These are phyloP conservation scores for Allium cepa DNA, from an alignment of 106 monocot genomes.

Conservation along the genomic window DNA sequence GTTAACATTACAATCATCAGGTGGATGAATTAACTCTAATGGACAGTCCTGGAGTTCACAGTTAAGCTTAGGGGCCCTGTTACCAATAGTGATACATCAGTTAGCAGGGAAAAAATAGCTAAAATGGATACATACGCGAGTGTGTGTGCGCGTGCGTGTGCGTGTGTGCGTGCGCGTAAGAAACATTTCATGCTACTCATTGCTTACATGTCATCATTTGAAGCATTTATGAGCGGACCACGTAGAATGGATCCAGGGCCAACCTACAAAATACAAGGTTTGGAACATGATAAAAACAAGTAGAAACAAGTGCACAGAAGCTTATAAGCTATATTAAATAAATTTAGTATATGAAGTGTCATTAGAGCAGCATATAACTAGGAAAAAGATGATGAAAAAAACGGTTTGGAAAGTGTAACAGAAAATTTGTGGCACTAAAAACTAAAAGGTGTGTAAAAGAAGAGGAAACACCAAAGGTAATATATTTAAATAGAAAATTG, in stretches of 20 bases:
- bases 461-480: too few species aligned
- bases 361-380: background rate
- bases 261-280: slow-evolving; percentile 49
- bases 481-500: too few species aligned
- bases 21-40: slow-evolving; percentile 80
- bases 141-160: background rate
- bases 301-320: too few species aligned
- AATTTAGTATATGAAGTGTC: background rate
- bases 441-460: too few species aligned
- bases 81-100: background rate
- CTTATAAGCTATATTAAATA: background rate
- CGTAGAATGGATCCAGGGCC: slow-evolving; percentile 89
- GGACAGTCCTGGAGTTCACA: slow-evolving; percentile 77
- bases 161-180: background rate
- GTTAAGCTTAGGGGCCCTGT: slow-evolving; percentile 79
- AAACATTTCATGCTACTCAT: background rate
- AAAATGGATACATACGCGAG: background rate
- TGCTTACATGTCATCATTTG: slow-evolving; percentile 66
- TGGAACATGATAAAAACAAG: background rate
- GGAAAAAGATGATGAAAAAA: background rate
- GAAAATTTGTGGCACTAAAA: too few species aligned
- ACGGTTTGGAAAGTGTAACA: too few species aligned
- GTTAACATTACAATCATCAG: slow-evolving; percentile 98
- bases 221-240: slow-evolving; percentile 69
- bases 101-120: background rate